Base-by-base conservation (phyloP, 1,284 basidiomycete genomes). In the Fomitopsis pinicola region DNA sequence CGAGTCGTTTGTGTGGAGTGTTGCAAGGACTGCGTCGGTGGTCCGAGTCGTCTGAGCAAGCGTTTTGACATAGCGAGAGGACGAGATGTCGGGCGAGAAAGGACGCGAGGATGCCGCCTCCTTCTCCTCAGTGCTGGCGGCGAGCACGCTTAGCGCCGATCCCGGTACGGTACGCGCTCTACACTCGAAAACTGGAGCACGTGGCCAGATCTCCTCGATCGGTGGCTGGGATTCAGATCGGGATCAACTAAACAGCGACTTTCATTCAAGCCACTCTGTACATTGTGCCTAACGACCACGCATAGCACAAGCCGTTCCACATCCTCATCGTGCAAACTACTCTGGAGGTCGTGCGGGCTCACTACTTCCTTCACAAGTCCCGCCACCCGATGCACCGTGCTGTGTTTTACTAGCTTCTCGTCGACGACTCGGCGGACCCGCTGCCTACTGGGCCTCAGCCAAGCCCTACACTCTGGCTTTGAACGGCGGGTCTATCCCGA, bases 241-340 rank as follows among this genome's bases (percentile, higher is more conserved):
- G 42, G 40, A 40, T 26, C 54, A 68, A 50, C 67, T n/a, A 50
- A 66, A 75, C 71, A 33, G 30, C 30, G 30, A 33, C 30, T 71
- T 80, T 83, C 83, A 87, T 3, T 87, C 80, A 0, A 83, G 67
- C 15, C 87, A 66, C 52, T 22, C 75, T 73, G 62, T 87, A 83
- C 64, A 74, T 77, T 5, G 30, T 5, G 4, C 30, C 8, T 8
- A 33, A 33, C 30, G 30, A 8, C 30, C 38, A 14, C 14, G 12
- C 38, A 40, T 40, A 40, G 38, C 38, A 40, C 38, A 15, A 40
- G 38, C 7, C 38, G 5, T 40, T 14, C 38, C 38, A 2, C 4
- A 33, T 33, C 30, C 30, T 33, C 1, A 33, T 8, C 8, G 30
- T 33, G 30, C 4, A 91, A 90, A 0, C 87, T 89, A 62, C 7